Evolutionary conservation across 2,329 filamentous ascomycete genomes (phyloP), one percentile per base, ranked within the genome.

Genomic region (Cladophialophora immunda): DNA sequence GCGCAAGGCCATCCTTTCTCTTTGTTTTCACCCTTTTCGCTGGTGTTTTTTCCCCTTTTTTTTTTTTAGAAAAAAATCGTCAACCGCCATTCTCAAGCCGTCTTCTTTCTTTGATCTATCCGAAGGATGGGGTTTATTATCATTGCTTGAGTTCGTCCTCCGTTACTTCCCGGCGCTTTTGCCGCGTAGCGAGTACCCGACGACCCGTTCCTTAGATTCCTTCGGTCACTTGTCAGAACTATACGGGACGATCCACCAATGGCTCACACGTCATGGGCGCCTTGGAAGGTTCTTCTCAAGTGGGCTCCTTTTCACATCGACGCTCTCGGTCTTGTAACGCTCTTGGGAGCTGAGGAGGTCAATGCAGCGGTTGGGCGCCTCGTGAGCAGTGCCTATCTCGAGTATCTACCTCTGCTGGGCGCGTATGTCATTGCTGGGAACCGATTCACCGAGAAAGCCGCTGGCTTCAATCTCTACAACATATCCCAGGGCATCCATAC

Each of bases 381-480:
- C 3, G 69, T 72, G 13, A 59, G 54, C 19, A 71, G 68, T 54
- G 54, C 61, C 22, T 72, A 68, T 38, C 63, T 70, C 2, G 70
- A 74, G 47, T 73, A 67, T 53, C 50, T 74, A 1, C 72, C 72
- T 5, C 56, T 73, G n/a, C 65, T 74, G 3, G 72, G 71, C 17
- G 71, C 71, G 11, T 71, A 67, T 62, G 65, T 73, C 59, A 64
- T 74, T 50, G 70, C 72, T 17, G 65, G 69, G 57, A 62, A 74
- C 58, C 53, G 58, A 47, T 73, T 73, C 55, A 65, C 60, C 1
- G 67, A 71, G 7, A 66, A 70, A 36, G 64, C 63, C 11, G 58
- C 70, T 22, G 69, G 70, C 7, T 73, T 67, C 59, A 67, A 67
- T 27, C 64, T 72, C 22, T 74, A 74, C 72, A 74, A 73, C 59